Percentiles rank a stretch among this genome's conserved stretches.
Conservation (phyloP, 768 basidiomycete species). For the Mycena haematopus region DNA sequence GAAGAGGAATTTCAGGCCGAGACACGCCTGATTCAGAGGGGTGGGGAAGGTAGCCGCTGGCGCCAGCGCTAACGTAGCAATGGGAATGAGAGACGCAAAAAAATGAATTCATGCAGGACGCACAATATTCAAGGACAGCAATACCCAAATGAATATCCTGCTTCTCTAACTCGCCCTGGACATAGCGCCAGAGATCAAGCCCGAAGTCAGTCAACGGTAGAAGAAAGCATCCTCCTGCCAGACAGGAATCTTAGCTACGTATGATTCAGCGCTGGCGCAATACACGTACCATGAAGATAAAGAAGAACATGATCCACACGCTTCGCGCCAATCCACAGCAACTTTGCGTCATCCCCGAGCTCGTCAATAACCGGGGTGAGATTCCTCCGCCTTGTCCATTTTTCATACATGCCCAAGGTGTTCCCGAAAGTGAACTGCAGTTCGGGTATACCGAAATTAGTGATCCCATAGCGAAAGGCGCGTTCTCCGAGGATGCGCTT, state of each 20-base stretch:
- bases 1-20: conserved; percentile 1
- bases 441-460: conserved; percentile 28
- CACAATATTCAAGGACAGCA: conserved; percentile 2
- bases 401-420: conserved; percentile 30
- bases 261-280: too few relatives aligned
- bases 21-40: conserved; percentile 27
- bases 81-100: too few relatives aligned
- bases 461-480: conserved; percentile 22
- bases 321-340: conserved; percentile 42
- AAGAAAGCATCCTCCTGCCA: conserved; percentile 6
- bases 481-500: conserved; percentile 32
- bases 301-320: conserved; percentile 38
- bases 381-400: conserved; percentile 32
- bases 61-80: neutral
- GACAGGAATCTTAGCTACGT: too few relatives aligned
- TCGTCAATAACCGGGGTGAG: conserved; percentile 34
- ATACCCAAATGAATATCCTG: neutral
- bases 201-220: neutral
- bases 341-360: conserved; percentile 34
- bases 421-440: conserved; percentile 35
- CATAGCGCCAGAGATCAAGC: conserved; percentile 2
- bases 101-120: neutral
- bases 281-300: conserved; percentile 37
- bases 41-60: conserved; percentile 34
- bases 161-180: conserved; percentile 1